Evolutionary conservation across 2,329 filamentous ascomycete genomes (phyloP).

Genomic region (Ophiosphaerella herpotricha): DNA sequence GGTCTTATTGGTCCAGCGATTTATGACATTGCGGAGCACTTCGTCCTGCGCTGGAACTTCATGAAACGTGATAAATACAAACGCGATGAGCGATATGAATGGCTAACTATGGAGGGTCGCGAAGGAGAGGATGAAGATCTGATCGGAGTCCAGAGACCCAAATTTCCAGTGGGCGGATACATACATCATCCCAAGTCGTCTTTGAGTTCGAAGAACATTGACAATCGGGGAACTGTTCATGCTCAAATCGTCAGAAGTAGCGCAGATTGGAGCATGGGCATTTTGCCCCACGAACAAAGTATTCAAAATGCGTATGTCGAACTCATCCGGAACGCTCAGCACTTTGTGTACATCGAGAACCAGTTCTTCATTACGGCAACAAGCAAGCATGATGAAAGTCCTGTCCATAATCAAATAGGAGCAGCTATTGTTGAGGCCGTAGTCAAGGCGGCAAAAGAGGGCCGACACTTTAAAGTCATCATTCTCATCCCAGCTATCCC

Average conservation of each 20-base stretch:
- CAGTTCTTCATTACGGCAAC: conserved; percentile 94
- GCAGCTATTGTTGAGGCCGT: conserved; percentile 89
- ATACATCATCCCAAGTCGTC: conserved; percentile 76
- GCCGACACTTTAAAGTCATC: conserved; percentile 87
- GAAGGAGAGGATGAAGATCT: conserved; percentile 81
- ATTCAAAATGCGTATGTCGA: conserved; percentile 89
- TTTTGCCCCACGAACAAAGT: conserved; percentile 74
- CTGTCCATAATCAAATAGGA: conserved; percentile 87
- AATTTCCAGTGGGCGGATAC: conserved; percentile 88
- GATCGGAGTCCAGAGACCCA: conserved; percentile 83
- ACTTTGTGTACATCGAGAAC: conserved; percentile 97
- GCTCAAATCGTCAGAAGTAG: conserved; percentile 90
- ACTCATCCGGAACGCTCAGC: conserved; percentile 82
- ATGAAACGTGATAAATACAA: conserved; percentile 98
- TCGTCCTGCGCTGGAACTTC: conserved; percentile 94
- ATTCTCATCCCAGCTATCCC: conserved; percentile 89
- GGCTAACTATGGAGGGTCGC: conserved; percentile 78
- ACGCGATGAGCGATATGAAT: conserved; percentile 80
- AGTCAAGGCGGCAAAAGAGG: conserved; percentile 77
- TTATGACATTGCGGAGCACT: conserved; percentile 94
- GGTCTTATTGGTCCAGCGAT: conserved; percentile 86
- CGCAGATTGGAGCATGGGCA: conserved; percentile 91
- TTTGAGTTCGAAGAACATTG: conserved; percentile 65
- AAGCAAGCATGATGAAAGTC: conserved; percentile 75
- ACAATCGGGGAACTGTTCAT: conserved; percentile 70